Base-by-base conservation (phyloP, 2,329 filamentous ascomycete species). In the Sodiomyces alkalinus region DNA sequence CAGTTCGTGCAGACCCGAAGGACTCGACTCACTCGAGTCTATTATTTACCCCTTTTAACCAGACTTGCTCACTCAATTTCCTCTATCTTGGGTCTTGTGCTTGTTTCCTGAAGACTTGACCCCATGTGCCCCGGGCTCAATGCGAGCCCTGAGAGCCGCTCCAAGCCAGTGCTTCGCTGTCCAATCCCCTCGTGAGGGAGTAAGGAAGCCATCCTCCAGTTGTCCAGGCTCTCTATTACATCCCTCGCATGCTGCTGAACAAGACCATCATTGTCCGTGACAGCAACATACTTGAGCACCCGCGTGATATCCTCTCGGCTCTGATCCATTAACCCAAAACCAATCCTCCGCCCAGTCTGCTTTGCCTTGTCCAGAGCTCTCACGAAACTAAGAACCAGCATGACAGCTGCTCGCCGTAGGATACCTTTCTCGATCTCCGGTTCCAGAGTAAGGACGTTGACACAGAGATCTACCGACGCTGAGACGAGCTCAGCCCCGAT, bases 201-300 rank as follows among this genome's bases (percentile, higher is more conserved):
- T 31, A 72, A 38, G 29, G 48, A 56, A 30, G 64, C 59, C 46
- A 75, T 50, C 33, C 63, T 60, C 67, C 70, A 75, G 33, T 62
- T 68, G 39, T 74, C 64, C 34, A 83, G 43, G 27, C 68, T 75
- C 45, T 81, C 77, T 8, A 73, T 47, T n/a, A 76, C 73, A 39
- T 74, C 74, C 18, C 52, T 53, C 3, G 75, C 75, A 47, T 83
- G 76, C 39, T 74, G 62, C 36, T 62, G 62, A 8, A 80, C 78
- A 22, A 85, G 51, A 1, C 66, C 74, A 44, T 85, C 79, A 15
- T 60, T 64, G 47, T 85, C 79, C 15, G 70, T 74, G 21, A 54
- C 59, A 6, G 62, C 60, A n/a, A 80, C 60, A 47, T 81, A 83
- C 28, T 52, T 49, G 22, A 83, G 45, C 7, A 75, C 65, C 26